Base-by-base conservation (phyloP, 306 rosid species). In the Fagus crenata region DNA sequence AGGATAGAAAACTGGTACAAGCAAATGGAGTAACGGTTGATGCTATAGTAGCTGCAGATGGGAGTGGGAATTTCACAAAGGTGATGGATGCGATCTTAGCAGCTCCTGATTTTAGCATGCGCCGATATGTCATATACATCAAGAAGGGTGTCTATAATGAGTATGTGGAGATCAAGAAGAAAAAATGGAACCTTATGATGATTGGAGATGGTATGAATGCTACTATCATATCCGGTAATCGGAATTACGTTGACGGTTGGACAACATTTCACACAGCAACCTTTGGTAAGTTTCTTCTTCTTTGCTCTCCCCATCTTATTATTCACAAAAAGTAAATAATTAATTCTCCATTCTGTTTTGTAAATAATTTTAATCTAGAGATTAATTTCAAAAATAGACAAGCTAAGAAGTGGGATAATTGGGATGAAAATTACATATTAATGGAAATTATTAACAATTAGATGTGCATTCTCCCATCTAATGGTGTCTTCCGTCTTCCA, bases 171-270 rank as follows among this genome's bases (percentile, higher is more conserved):
- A 89, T 95, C 77, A 92, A 91, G 86, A 91, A 88, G 90, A 95
- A 95, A 83, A 92, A 90, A 22, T 95, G 99, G 98, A 92, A 95
- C 55, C 76, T 95, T 39, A 85, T 95, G 93, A 80, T 95, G 74
- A 56, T 92, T 1, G 99, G 99, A 11, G 99, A 92, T 67, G 98
- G 97, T 0, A 91, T 92, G 58, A 81, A 82, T 60, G 82, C 83
- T n/a, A 95, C 99, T 5, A 7, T 89, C 3, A 88, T 95, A 15
- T 72, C 97, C 60, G 93, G 98, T 12, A 84, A 77, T 67, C 88
- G 90, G 70, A 95, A 40, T 65, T 68, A 2, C 7, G 3, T 78
- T 31, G 98, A 89, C 74, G 93, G 97, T 31, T 92, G 96, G 98
- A 92, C 98, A 64, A 92, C 98, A 0, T 92, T 89, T 81, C 85